Base-by-base conservation (phyloP, 1,139 yeast genomes). In the Magnusiomyces suaveolens region DNA sequence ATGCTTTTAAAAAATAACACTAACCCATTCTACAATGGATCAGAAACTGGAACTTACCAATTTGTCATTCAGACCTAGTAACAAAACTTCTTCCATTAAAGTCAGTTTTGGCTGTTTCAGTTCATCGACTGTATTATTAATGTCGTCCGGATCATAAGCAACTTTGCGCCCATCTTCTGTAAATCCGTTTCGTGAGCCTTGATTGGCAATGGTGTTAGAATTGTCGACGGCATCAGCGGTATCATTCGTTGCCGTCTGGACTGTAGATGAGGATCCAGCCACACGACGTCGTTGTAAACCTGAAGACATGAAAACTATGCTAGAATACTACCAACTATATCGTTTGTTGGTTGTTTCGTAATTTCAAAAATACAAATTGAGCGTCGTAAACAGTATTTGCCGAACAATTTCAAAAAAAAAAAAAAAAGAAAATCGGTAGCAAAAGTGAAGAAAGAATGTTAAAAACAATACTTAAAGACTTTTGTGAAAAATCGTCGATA, bases 41-140 rank as follows among this genome's bases (percentile, higher is more conserved):
- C n/a, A 16, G 21, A 39, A 8, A 39, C n/a, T 39, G 21, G n/a
- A 39, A 52, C 54, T 26, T 24, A 52, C 57, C 62, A 92, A 97
- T 64, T 86, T 85, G 69, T 92, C 98, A 67, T 92, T 90, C 61
- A 92, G 77, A 1, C 98, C 99, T 73, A 92, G 80, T 60, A 92
- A 76, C 59, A 92, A 73, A 10, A 92, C 96, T 69, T 92, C 98
- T 70, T 92, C 99, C 97, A 92, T 89, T 62, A 92, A 73, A 1
- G 98, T 94, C 63, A 92, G 76, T 52, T 81, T 74, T 1, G 98
- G 97, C 57, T 76, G 68, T 57, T 70, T 72, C 36, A 69, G 69
- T 54, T 76, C 80, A 59, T 80, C 82, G 43, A 69, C 69, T 43
- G 73, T 74, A 55, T 75, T 77, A 54, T 72, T 75, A 55, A 82